Base-by-base conservation (phyloP, 805 yeast genomes). In the Alloascoidea hylecoeti region DNA sequence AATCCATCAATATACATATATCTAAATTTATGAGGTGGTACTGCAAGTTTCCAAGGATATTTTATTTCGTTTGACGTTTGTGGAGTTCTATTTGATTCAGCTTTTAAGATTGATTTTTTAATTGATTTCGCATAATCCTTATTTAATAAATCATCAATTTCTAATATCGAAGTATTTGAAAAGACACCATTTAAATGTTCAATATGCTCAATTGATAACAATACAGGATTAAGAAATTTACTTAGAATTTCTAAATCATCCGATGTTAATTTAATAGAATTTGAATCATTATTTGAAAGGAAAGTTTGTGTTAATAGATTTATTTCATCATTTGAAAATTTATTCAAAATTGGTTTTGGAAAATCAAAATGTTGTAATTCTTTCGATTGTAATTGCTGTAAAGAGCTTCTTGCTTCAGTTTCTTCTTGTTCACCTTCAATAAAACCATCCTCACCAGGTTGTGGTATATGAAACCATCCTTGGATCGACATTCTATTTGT, bases 381-480 rank as follows among this genome's bases (percentile, higher is more conserved):
- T 41, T 79, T 75, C 5, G 83, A 71, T 48, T 84, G 89, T 42
- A 86, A 59, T 50, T 73, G 89, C 50, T 81, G 85, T 44, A 86
- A 66, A 0, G 95, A 83, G 34, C 85, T 73, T 49, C 68, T 66
- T 0, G 81, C 78, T 47, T 78, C 86, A 1, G 82, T 75, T 28
- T 63, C 72, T 49, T 78, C 89, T 54, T 84, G 86, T 52, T 85
- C 95, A 4, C 94, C 94, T 28, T 72, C 74, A 15, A 75, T 68
- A 50, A 57, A 89, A 0, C 96, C 97, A 23, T 71, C 75, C 57
- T 92, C 99, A 5, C 95, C 96, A 6, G 61, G 62, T 54, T 92
- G 97, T 3, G 99, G 99, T 38, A 88, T 83, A 56, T 92, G 99
- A 53, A 89, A 94, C 99, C 99, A 94, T 1, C 99, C 99, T 51